A percentile compares a stretch with the other conserved stretches of the same genome.
These are phyloP conservation scores for Echinochloa phyllopogon DNA, from an alignment of 176 grass and related monocot species.

Conservation along the genomic window DNA sequence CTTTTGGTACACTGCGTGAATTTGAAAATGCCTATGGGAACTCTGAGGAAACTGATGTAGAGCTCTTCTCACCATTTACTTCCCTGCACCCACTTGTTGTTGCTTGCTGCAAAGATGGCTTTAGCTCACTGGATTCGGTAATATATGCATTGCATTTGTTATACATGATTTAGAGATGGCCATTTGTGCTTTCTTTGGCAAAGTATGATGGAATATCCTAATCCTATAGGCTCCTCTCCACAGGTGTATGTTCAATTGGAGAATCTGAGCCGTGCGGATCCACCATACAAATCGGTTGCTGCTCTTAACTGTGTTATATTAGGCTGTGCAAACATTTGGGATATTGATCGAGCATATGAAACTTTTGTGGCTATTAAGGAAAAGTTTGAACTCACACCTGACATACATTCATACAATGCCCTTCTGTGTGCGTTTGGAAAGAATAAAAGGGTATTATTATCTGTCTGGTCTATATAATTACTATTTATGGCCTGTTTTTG, in stretches of 20 bases:
- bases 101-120: slow-evolving; percentile 88
- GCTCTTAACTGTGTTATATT: slow-evolving; percentile 97
- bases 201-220: slow-evolving; percentile 39
- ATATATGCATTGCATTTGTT: slow-evolving; percentile 41
- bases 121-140: slow-evolving; percentile 86
- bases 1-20: slow-evolving; percentile 80
- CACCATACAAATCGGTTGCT: slow-evolving; percentile 89
- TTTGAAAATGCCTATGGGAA: slow-evolving; percentile 88
- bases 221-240: slow-evolving; percentile 26
- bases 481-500: slow-evolving; percentile 26
- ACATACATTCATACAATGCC: slow-evolving; percentile 97
- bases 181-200: slow-evolving; percentile 24
- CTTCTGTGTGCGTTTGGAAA: slow-evolving; percentile 90
- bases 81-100: slow-evolving; percentile 85
- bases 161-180: slow-evolving; percentile 15
- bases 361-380: slow-evolving; percentile 88
- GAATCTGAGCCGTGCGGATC: slow-evolving; percentile 76
- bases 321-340: slow-evolving; percentile 98
- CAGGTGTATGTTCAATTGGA: slow-evolving; percentile 96
- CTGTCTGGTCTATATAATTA: slow-evolving; percentile 9
- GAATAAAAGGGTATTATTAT: slow-evolving; percentile 65
- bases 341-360: slow-evolving; percentile 92
- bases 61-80: slow-evolving; percentile 94
- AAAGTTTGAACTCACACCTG: slow-evolving; percentile 77
- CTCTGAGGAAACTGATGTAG: slow-evolving; percentile 61